A percentile compares a stretch with the other conserved stretches of the same genome.
Conservation (phyloP, 495 filamentous ascomycete species). For the Aspergillus leporis region DNA sequence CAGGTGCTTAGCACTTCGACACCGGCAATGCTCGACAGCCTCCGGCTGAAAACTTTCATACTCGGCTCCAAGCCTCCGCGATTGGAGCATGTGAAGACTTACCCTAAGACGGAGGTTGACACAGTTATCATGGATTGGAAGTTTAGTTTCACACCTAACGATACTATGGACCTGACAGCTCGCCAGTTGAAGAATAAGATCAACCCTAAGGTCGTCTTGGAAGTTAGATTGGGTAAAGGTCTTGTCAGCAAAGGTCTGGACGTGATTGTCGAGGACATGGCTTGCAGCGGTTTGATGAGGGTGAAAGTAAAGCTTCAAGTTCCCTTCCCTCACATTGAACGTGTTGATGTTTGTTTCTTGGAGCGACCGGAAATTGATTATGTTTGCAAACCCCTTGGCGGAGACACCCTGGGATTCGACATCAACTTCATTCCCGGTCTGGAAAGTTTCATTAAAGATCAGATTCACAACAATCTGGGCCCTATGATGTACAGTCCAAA, state of each 20-base stretch:
- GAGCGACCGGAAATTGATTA: constrained; percentile 81
- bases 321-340: constrained; percentile 91
- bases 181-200: constrained; percentile 91
- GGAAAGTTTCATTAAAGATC: constrained; percentile 89
- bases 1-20: constrained; percentile 91
- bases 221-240: constrained; percentile 90
- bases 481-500: constrained; percentile 98
- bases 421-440: constrained; percentile 98
- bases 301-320: constrained; percentile 97
- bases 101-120: constrained; percentile 93
- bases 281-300: constrained; percentile 90
- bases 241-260: constrained; percentile 95
- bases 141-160: constrained; percentile 97
- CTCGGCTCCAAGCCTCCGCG: constrained; percentile 93
- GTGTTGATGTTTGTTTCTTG: constrained; percentile 87
- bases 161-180: constrained; percentile 85
- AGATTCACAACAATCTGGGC: constrained; percentile 86
- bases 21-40: constrained; percentile 88
- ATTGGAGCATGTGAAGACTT: constrained; percentile 96
- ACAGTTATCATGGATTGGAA: constrained; percentile 99
- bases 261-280: constrained; percentile 97
- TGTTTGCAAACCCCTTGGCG: constrained; percentile 94
- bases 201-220: constrained; percentile 94
- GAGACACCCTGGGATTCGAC: constrained; percentile 93
- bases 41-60: constrained; percentile 87